phyloP scores from a whole-genome alignment of 1,284 basidiomycete species.

The Ceratobasidium sp. region DNA sequence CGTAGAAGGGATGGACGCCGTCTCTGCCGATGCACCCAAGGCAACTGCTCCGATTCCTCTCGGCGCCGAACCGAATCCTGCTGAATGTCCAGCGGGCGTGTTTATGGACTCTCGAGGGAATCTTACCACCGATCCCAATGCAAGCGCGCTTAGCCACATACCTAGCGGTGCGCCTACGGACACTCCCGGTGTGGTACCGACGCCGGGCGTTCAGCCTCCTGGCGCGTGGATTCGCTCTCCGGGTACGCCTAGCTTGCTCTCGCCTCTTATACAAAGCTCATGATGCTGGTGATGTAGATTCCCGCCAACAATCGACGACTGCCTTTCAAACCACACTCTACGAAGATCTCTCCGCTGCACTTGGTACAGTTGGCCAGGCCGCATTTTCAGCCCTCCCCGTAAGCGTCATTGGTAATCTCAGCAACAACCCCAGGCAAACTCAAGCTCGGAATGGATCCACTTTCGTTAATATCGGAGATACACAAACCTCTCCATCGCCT shows the following conservation, averaged over 20 bases:
- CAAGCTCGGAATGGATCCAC: too few species aligned
- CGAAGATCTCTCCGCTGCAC: conserved; percentile 30
- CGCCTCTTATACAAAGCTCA: too few species aligned
- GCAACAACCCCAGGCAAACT: too few species aligned
- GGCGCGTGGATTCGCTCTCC: conserved; percentile 30
- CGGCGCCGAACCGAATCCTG: too few species aligned
- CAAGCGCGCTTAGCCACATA: conserved; percentile 15
- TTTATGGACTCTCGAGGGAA: conserved; percentile 25
- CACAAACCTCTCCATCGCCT: too few species aligned
- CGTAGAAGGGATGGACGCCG: too few species aligned
- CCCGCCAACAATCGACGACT: conserved; percentile 14
- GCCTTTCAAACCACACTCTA: conserved; percentile 26
- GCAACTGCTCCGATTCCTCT: too few species aligned
- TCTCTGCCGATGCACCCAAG: too few species aligned
- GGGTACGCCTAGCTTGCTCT: not conserved
- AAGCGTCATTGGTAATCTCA: conserved; percentile 25
- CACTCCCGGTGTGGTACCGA: not conserved
- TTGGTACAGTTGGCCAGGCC: conserved; percentile 24
- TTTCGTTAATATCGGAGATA: too few species aligned
- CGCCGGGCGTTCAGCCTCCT: conserved; percentile 24
- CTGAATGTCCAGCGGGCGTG: too few species aligned
- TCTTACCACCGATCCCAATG: conserved; percentile 16
- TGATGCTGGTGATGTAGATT: not conserved
- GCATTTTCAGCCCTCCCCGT: conserved; percentile 25
- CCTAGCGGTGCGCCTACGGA: not conserved